phyloP scores from a whole-genome alignment of 805 yeast genomes.

The Candida oleophila region DNA sequence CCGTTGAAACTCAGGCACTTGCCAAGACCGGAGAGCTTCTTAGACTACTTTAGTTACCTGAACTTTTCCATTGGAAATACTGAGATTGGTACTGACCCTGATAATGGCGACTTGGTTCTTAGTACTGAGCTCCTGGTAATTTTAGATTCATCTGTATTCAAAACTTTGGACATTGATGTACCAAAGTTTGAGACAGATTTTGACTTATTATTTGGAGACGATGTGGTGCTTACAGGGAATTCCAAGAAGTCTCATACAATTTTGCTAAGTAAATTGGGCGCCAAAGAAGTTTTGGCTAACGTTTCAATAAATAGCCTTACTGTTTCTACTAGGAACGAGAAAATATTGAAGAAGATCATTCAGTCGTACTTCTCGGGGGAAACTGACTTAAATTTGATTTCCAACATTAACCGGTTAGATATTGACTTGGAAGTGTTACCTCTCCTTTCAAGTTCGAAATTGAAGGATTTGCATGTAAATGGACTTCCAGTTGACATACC shows the following conservation, averaged over 20 bases:
- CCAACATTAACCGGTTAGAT: neutral
- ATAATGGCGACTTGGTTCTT: neutral
- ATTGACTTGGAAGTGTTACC: neutral
- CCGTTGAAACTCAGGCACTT: constrained; percentile 1
- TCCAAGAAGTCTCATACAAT: neutral
- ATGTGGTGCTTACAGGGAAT: neutral
- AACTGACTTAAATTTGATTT: neutral
- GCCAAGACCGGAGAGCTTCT: neutral
- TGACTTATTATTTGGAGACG: neutral
- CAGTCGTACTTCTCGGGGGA: neutral
- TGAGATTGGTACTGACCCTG: neutral
- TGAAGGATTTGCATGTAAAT: neutral
- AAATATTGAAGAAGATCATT: neutral
- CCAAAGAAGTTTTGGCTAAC: neutral
- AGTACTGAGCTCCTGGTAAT: neutral
- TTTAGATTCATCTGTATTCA: neutral
- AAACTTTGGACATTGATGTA: neutral
- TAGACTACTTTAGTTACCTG: neutral
- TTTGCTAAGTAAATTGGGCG: neutral
- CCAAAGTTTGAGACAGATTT: neutral
- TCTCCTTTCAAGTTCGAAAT: neutral
- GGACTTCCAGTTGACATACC: neutral
- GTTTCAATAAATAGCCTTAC: neutral
- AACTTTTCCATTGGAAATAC: neutral
- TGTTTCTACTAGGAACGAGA: neutral